Percentiles rank a stretch among this genome's conserved stretches.
These are phyloP conservation scores for Rhynchospora tenuis DNA, from an alignment of 176 grass and related monocot genomes.

Conservation along the genomic window DNA sequence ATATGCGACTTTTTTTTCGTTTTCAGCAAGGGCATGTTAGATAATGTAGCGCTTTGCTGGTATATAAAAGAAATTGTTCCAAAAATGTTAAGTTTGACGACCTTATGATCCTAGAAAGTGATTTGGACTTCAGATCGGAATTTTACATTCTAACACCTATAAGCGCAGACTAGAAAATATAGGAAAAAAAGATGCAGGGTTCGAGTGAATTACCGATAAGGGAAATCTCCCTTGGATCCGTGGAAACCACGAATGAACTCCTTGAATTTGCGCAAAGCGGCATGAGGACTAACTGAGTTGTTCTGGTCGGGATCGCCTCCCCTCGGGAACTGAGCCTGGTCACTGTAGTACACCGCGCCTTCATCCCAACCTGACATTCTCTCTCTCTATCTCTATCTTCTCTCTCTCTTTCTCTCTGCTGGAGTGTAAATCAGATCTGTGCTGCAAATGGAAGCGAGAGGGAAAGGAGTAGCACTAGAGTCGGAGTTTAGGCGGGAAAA, in stretches of 20 bases:
- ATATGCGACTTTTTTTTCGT: neutral
- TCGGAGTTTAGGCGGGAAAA: constrained; percentile 63
- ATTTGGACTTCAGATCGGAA: neutral
- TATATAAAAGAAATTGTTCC: neutral
- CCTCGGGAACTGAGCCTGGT: constrained; percentile 89
- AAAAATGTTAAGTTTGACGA: neutral
- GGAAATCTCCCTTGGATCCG: constrained; percentile 71
- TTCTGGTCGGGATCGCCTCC: constrained; percentile 67
- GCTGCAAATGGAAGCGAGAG: neutral
- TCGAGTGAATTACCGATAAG: constrained; percentile 54
- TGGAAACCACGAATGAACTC: constrained; percentile 92
- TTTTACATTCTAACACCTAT: neutral
- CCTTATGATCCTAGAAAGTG: neutral
- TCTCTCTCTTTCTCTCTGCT: neutral
- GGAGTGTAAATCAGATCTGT: constrained; percentile 8
- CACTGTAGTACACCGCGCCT: constrained; percentile 97
- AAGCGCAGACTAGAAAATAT: neutral
- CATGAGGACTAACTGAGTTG: constrained; percentile 56
- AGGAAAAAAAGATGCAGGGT: neutral
- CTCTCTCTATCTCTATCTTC: neutral
- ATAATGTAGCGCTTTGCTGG: neutral
- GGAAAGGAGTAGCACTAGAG: constrained; percentile 31
- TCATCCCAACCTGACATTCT: constrained; percentile 97
- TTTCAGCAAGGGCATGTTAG: neutral
- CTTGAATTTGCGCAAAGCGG: constrained; percentile 96